phyloP scores from a whole-genome alignment of 2,329 filamentous ascomycete genomes.

The Seiridium unicorne region DNA sequence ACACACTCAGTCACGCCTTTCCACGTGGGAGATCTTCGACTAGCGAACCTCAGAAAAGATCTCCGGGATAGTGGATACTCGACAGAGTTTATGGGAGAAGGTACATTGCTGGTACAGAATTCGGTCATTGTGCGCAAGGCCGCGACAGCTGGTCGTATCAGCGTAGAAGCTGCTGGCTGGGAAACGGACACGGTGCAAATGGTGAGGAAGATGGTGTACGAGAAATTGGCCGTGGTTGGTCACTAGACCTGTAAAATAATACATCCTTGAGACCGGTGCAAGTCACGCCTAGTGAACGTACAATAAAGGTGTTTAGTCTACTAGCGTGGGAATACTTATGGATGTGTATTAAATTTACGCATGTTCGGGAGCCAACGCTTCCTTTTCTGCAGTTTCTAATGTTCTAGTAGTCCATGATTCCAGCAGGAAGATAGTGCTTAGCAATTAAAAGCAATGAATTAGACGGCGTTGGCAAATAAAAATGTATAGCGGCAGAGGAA shows the following conservation, averaged over 20 bases:
- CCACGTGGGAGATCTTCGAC: slow-evolving; percentile 87
- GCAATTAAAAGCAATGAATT: too few relatives aligned
- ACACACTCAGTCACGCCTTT: slow-evolving; percentile 78
- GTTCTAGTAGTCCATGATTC: too few relatives aligned
- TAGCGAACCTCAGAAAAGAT: slow-evolving; percentile 82
- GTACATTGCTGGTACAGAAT: slow-evolving; percentile 85
- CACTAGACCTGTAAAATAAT: background rate
- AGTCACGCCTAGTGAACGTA: background rate
- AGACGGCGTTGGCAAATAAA: too few relatives aligned
- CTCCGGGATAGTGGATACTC: slow-evolving; percentile 81
- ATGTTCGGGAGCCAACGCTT: too few relatives aligned
- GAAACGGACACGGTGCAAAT: slow-evolving; percentile 70
- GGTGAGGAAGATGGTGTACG: slow-evolving; percentile 89
- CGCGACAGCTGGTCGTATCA: slow-evolving; percentile 75
- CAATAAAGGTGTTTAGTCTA: too few relatives aligned
- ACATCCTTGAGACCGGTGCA: background rate
- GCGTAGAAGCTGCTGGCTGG: slow-evolving; percentile 75
- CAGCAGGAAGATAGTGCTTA: too few relatives aligned
- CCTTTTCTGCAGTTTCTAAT: too few relatives aligned
- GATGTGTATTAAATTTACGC: too few relatives aligned
- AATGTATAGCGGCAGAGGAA: too few relatives aligned
- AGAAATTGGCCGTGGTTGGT: slow-evolving; percentile 84
- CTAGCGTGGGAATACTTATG: too few relatives aligned
- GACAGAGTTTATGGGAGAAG: slow-evolving; percentile 91
- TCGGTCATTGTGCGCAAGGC: slow-evolving; percentile 87